A percentile compares a stretch with the other conserved stretches of the same genome.
These are phyloP conservation scores for Pterulicium gracile DNA, from an alignment of 1,284 basidiomycete genomes.

Conservation along the genomic window DNA sequence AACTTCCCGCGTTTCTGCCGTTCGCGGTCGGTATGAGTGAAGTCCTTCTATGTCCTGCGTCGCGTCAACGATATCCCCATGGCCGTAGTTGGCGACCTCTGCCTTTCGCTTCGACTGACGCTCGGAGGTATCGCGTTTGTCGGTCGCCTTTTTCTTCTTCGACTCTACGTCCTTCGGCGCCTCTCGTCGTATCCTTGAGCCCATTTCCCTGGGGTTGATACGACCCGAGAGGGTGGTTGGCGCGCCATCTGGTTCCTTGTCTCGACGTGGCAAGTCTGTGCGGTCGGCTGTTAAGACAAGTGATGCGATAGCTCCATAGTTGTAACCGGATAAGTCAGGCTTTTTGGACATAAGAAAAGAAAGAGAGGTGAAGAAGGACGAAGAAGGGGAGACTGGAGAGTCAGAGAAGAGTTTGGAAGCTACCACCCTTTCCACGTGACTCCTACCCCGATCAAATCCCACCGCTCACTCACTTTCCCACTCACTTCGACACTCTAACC, in stretches of 20 bases:
- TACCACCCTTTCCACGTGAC: neutral
- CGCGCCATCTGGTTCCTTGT: constrained; percentile 94
- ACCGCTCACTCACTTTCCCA: neutral
- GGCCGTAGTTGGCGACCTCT: constrained; percentile 55
- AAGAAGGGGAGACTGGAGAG: neutral
- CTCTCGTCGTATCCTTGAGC: constrained; percentile 77
- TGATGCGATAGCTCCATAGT: constrained; percentile 84
- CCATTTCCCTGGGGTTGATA: constrained; percentile 91
- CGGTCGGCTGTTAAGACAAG: constrained; percentile 78
- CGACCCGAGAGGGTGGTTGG: constrained; percentile 88
- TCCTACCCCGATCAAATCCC: too few species aligned
- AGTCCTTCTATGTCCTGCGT: constrained; percentile 91
- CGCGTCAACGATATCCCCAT: constrained; percentile 84
- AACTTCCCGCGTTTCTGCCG: constrained; percentile 88
- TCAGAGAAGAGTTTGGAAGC: neutral
- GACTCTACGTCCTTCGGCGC: constrained; percentile 90
- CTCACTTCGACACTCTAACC: neutral
- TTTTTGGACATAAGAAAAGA: constrained; percentile 35
- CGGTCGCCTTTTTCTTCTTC: constrained; percentile 80
- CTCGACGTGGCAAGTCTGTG: constrained; percentile 64
- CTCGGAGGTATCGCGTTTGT: constrained; percentile 45
- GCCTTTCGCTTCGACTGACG: constrained; percentile 46
- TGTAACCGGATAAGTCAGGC: constrained; percentile 78
- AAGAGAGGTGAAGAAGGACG: neutral
- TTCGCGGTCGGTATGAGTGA: constrained; percentile 77